Base-by-base conservation (phyloP, 306 rosid genomes). In the Lupinus albus region DNA sequence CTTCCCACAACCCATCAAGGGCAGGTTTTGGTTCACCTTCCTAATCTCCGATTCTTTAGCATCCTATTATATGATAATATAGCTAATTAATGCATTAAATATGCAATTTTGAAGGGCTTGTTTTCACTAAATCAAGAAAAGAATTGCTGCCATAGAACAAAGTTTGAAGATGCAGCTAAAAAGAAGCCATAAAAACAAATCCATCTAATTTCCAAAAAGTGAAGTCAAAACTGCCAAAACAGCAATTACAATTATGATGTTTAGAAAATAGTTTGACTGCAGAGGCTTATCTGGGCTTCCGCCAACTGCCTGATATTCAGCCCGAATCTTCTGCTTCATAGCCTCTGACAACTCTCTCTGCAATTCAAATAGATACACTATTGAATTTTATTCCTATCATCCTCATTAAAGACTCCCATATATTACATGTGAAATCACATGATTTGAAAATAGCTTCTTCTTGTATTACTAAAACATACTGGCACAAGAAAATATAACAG, bases 251-350 rank as follows among this genome's bases (percentile, higher is more conserved):
- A 88, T 69, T 3, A 88, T 88, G 78, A 85, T 85, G 70, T 94
- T 86, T 8, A 85, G 92, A 64, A 94, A 90, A 83, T 81, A 88
- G 81, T 88, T 88, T 46, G 96, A 80, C 76, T 70, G 72, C 41
- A 88, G 75, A 74, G 96, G 87, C 91, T 85, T 90, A 76, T 93
- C 95, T 82, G 99, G 88, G 82, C 88, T 90, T 69, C 96, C 96
- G 46, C 99, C 97, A 41, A 88, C 2, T 2, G 85, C 89, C 87
- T 88, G 84, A 70, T 86, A 84, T 74, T 88, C 96, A 49, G 91
- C 96, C 46, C 90, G 93, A 55, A 88, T 88, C 87, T 90, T 94
- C 89, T 88, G 85, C 92, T 79, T 88, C 96, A 88, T 86, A 35
- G 78, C 8, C 3, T 84, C 86, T 61, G 89, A 94, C 68, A 88